Evolutionary conservation across 495 filamentous ascomycete genomes (phyloP).

Genomic region (Penicillium robsamsonii): DNA sequence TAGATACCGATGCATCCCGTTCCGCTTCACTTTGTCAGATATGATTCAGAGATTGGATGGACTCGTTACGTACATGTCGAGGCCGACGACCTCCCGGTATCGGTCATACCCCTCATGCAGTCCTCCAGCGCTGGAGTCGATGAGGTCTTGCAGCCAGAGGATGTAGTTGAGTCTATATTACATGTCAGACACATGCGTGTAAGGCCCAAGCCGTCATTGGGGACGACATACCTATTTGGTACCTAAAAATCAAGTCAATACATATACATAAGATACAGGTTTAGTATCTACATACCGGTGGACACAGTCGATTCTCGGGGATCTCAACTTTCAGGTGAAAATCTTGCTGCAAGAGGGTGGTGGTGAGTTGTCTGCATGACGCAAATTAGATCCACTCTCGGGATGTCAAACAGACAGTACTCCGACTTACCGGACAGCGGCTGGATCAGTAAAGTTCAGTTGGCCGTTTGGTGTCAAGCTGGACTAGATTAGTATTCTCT

Average conservation of each 20-base stretch:
- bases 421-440: constrained; percentile 59
- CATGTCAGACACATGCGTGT: constrained; percentile 2
- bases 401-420: background rate
- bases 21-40: constrained; percentile 48
- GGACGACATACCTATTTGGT: constrained; percentile 55
- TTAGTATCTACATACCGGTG: constrained; percentile 58
- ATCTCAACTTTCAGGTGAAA: constrained; percentile 71
- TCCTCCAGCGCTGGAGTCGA: constrained; percentile 66
- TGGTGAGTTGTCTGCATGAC: constrained; percentile 66
- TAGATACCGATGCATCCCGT: constrained; percentile 92
- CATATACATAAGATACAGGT: background rate
- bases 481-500: constrained; percentile 10
- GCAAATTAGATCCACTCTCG: constrained; percentile 5
- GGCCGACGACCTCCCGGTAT: constrained; percentile 58
- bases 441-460: constrained; percentile 80
- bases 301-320: constrained; percentile 78
- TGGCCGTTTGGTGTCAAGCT: constrained; percentile 61
- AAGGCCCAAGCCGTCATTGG: background rate
- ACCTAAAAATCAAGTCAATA: constrained; percentile 44
- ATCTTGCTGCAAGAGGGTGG: constrained; percentile 69
- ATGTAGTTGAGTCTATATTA: constrained; percentile 74
- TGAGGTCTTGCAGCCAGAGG: constrained; percentile 79
- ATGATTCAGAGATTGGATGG: background rate
- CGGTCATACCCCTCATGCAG: constrained; percentile 56
- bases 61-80: constrained; percentile 65